A percentile compares a stretch with the other conserved stretches of the same genome.
phyloP scores from a whole-genome alignment of 352 stramenopile genomes.

The Globisporangium nodosum region DNA sequence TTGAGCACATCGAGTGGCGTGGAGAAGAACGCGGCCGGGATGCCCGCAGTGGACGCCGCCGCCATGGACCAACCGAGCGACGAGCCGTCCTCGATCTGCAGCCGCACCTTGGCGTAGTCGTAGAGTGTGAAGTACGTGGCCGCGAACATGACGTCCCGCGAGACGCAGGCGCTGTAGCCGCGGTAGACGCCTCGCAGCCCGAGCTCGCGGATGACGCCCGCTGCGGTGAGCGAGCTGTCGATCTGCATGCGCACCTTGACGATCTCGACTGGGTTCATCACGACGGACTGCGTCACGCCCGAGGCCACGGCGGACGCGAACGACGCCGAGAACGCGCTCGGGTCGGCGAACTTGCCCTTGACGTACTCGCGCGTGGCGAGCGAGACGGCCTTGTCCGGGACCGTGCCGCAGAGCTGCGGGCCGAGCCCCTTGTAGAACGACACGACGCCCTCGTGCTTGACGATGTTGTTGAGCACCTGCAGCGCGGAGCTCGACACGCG shows the following conservation, averaged over 20 bases:
- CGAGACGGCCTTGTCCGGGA: slow-evolving; percentile 78
- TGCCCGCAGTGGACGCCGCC: slow-evolving; percentile 58
- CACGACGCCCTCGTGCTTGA: slow-evolving; percentile 49
- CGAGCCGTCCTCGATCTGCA: slow-evolving; percentile 58
- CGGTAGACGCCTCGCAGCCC: slow-evolving; percentile 61
- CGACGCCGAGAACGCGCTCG: slow-evolving; percentile 68
- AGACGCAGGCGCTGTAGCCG: slow-evolving; percentile 66
- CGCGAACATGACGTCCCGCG: slow-evolving; percentile 70
- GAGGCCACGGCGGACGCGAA: slow-evolving; percentile 61
- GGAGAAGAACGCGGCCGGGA: slow-evolving; percentile 70
- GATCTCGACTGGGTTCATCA: slow-evolving; percentile 83
- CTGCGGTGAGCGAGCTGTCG: slow-evolving; percentile 54
- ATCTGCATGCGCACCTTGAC: slow-evolving; percentile 84
- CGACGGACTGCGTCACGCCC: slow-evolving; percentile 65
- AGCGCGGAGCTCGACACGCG: slow-evolving; percentile 47
- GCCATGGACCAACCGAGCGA: slow-evolving; percentile 72
- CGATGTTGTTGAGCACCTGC: slow-evolving; percentile 50
- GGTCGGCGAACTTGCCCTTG: slow-evolving; percentile 67
- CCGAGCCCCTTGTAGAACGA: slow-evolving; percentile 80
- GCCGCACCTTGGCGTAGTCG: slow-evolving; percentile 57
- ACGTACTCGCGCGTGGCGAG: slow-evolving; percentile 75
- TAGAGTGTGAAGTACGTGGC: slow-evolving; percentile 81
- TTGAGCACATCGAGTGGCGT: slow-evolving; percentile 76
- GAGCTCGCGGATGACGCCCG: slow-evolving; percentile 55
- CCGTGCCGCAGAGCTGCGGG: slow-evolving; percentile 64